Evolutionary conservation across 306 rosid genomes (phyloP).

Genomic region (Mimosa pudica): DNA sequence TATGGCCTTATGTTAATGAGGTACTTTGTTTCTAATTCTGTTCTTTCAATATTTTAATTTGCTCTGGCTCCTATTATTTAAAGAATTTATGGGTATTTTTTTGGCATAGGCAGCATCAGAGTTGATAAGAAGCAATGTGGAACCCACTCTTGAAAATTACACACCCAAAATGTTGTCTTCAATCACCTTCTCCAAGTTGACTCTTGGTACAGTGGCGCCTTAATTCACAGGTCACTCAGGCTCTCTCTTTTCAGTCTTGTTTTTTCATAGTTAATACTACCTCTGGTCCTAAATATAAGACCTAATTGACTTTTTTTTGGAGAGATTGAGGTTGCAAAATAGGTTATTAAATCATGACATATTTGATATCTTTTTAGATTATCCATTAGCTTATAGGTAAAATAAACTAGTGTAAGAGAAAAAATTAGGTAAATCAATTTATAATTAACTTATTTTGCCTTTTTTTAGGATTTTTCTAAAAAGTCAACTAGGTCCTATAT

Average conservation of each 20-base stretch:
- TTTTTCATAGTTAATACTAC: too few relatives aligned
- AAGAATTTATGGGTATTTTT: background rate
- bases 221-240: constrained; percentile 63
- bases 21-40: constrained; percentile 42
- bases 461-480: too few relatives aligned
- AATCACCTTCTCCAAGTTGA: constrained; percentile 78
- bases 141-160: constrained; percentile 78
- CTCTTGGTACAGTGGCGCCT: constrained; percentile 94
- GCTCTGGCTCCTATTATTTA: background rate
- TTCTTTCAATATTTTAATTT: background rate
- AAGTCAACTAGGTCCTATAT: too few relatives aligned
- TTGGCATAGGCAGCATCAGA: constrained; percentile 77
- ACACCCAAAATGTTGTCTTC: constrained; percentile 65
- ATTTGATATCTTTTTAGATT: too few relatives aligned
- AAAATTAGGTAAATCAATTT: too few relatives aligned
- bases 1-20: constrained; percentile 84
- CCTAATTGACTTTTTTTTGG: too few relatives aligned
- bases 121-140: constrained; percentile 70
- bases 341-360: too few relatives aligned
- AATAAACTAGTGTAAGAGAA: too few relatives aligned
- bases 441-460: too few relatives aligned
- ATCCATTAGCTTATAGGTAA: too few relatives aligned
- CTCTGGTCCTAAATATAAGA: too few relatives aligned
- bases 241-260: background rate
- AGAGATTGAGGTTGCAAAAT: too few relatives aligned